Base-by-base conservation (phyloP, 192 early-diverging fungal species). In the Funneliformis geosporum region DNA sequence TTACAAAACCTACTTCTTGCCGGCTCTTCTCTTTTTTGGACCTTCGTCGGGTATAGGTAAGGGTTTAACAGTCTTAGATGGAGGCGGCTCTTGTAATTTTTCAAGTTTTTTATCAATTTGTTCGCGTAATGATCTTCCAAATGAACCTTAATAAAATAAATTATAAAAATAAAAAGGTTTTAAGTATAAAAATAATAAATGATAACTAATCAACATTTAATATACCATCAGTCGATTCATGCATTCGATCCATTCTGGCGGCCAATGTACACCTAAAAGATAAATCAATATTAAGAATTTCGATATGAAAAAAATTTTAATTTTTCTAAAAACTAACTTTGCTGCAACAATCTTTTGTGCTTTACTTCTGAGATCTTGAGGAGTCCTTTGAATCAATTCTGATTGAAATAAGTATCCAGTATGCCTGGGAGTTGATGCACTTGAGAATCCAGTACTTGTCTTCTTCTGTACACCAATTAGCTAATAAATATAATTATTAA, bases 1-100 rank as follows among this genome's bases (percentile, higher is more conserved):
- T 16, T 40, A 28, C 60, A 25, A 33, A 60, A 44, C 77, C 33
- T 84, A 91, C 91, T 88, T 81, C 79, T 92, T 91, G n/a, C 98
- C 98, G 60, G 93, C 98, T 71, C 98, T 88, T 18, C 94, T 84
- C 78, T 95, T 94, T 83, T 97, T 97, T 14, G 93, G 90, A 0
- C 92, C 95, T 80, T 99, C 97, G 75, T 93, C 89, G 7, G 98
- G 98, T 8, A 96, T 89, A 10, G 98, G 96, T 50, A 99, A 80
- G 1, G 97, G 95, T 82, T 97, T 98, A 77, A 94, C 80, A 7
- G 90, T 87, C 75, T 96, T 96, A 33, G 88, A 82, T 1, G 96
- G 96, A 23, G 96, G 93, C 9, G 98, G 93, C 78, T 95, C 94
- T 66, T 91, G 84, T 69, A 95, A 64, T 79, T 95, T 93, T 73